These are phyloP conservation scores for Forsythia suspensa DNA, from an alignment of 257 asterid species.

Conservation along the genomic window DNA sequence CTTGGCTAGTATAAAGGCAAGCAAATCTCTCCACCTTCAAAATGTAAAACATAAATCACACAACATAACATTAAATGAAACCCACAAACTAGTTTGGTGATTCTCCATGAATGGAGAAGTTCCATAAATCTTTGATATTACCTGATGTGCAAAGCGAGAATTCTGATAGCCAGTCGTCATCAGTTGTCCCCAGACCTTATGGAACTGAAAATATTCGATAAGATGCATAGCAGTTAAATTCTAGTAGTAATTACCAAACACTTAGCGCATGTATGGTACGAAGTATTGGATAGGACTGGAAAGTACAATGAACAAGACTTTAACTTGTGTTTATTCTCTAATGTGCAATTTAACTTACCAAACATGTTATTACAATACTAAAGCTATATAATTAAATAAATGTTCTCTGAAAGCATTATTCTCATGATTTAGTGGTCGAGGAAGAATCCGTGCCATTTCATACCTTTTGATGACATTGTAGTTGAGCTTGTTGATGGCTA, in stretches of 20 bases:
- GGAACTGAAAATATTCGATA: conserved; percentile 5
- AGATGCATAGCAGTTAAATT: not conserved
- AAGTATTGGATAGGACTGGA: not conserved
- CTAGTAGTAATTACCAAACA: not conserved
- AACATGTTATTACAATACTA: not conserved
- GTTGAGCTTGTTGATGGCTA: conserved; percentile 73
- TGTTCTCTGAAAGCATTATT: not conserved
- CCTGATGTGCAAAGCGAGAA: no score
- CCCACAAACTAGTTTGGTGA: not conserved
- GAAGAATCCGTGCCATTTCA: conserved; percentile 6
- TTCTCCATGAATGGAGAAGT: not conserved
- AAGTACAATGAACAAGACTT: no score
- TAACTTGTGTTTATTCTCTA: not conserved
- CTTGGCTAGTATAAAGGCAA: conserved; percentile 89
- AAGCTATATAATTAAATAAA: not conserved
- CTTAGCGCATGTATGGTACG: not conserved
- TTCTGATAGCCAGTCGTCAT: no score
- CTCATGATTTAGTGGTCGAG: not conserved
- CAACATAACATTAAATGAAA: not conserved
- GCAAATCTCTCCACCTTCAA: conserved; percentile 95
- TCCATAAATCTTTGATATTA: not conserved
- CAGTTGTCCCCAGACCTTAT: no score
- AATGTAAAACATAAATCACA: not conserved
- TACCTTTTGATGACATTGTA: conserved; percentile 79
- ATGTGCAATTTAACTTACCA: no score